Evolutionary conservation across 1,284 basidiomycete species (phyloP).

Genomic region (Puccinia hordei): DNA sequence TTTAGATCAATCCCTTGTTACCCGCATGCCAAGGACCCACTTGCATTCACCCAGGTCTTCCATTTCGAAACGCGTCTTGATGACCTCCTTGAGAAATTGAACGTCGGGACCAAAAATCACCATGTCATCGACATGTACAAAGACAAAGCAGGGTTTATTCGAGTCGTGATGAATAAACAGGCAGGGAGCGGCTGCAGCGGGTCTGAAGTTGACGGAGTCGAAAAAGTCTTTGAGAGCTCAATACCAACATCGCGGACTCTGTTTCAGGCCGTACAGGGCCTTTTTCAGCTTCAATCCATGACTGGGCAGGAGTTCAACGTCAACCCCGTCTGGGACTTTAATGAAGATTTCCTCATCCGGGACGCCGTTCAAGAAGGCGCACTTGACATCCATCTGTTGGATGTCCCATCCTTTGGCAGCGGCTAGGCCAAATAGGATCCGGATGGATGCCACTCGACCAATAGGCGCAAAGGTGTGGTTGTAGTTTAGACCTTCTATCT

Average conservation of each 20-base stretch:
- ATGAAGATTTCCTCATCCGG: constrained; percentile 12
- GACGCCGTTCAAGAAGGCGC: neutral
- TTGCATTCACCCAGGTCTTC: constrained; percentile 1
- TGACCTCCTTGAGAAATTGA: neutral
- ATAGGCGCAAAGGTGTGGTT: constrained; percentile 22
- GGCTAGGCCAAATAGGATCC: neutral
- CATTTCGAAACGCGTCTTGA: constrained; percentile 12
- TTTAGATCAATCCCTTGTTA: neutral
- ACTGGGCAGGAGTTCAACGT: neutral
- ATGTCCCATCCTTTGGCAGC: neutral
- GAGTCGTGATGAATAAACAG: neutral
- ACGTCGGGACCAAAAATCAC: neutral
- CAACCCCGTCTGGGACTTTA: neutral
- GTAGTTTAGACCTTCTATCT: constrained; percentile 18
- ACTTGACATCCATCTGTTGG: constrained; percentile 30
- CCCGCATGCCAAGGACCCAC: neutral
- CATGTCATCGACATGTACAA: constrained; percentile 10
- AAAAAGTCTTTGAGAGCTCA: neutral
- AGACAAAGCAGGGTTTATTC: neutral
- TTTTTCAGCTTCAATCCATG: neutral
- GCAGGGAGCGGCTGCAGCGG: neutral
- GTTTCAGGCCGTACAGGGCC: constrained; percentile 24
- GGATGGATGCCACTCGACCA: neutral
- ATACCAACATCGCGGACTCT: constrained; percentile 20
- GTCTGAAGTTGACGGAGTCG: neutral